Conservation (phyloP, 441 rosid genomes). For the Raphanus hybrid region DNA sequence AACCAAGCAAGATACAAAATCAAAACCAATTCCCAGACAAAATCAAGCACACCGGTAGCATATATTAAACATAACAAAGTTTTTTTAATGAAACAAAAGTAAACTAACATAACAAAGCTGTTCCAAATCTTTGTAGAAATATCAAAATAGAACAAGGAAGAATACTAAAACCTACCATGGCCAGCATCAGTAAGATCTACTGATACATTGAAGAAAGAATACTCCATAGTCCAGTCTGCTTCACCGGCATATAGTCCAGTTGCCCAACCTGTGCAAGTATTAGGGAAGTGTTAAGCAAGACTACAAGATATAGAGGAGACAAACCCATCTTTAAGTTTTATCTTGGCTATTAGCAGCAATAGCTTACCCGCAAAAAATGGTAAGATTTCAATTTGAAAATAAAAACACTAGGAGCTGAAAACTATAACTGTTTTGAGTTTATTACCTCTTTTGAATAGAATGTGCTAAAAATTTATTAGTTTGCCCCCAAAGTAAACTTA, state of each 20-base stretch:
- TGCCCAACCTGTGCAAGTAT: background rate
- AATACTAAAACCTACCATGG: background rate
- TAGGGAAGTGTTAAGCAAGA: background rate
- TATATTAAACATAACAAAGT: background rate
- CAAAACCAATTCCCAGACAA: background rate
- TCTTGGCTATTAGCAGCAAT: background rate
- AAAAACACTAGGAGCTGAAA: background rate
- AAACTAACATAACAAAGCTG: background rate
- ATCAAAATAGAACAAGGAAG: background rate
- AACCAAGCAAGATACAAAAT: background rate
- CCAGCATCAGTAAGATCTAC: constrained; percentile 4
- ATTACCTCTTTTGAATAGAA: background rate
- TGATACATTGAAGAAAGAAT: background rate
- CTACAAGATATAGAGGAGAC: background rate
- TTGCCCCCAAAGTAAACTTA: constrained; percentile 43
- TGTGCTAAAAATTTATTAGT: background rate
- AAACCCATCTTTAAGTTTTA: background rate
- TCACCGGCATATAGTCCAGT: background rate
- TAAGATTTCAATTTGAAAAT: background rate
- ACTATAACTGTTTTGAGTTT: background rate
- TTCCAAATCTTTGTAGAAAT: background rate
- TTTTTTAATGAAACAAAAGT: too few species aligned
- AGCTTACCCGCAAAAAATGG: background rate
- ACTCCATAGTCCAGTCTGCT: background rate
- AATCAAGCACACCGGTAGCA: background rate